Evolutionary conservation across 2,329 filamentous ascomycete species (phyloP).

Genomic region (Cladosporium sphaerospermum): DNA sequence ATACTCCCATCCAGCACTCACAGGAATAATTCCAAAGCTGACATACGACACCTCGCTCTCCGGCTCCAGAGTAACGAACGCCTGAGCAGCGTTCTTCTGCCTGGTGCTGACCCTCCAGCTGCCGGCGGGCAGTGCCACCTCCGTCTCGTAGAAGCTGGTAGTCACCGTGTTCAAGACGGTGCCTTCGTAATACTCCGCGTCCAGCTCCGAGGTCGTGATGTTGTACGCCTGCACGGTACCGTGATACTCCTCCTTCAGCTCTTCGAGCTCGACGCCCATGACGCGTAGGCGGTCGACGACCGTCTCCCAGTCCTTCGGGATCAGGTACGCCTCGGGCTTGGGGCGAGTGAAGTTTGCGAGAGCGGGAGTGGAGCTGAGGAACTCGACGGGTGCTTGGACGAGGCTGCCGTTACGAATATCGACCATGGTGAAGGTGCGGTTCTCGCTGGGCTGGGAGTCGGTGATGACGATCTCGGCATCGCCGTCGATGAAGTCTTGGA

Average conservation of each 20-base stretch:
- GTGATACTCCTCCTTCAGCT: slow-evolving; percentile 23
- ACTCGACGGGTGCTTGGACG: slow-evolving; percentile 30
- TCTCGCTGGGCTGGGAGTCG: slow-evolving; percentile 15
- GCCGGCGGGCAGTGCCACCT: slow-evolving; percentile 27
- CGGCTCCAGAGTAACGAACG: slow-evolving; percentile 34
- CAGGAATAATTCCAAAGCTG: slow-evolving; percentile 30
- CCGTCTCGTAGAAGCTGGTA: slow-evolving; percentile 21
- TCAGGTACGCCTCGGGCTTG: slow-evolving; percentile 31
- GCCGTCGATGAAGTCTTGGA: slow-evolving; percentile 23
- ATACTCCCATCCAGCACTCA: slow-evolving; percentile 21
- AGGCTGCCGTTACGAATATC: slow-evolving; percentile 28
- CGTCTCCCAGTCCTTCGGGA: slow-evolving; percentile 32
- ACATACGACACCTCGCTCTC: slow-evolving; percentile 35
- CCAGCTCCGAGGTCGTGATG: slow-evolving; percentile 28
- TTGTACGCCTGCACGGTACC: slow-evolving; percentile 32
- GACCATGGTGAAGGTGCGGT: slow-evolving; percentile 31
- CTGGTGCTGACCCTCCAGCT: slow-evolving; percentile 30
- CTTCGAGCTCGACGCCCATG: slow-evolving; percentile 31
- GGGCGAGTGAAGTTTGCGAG: slow-evolving; percentile 31
- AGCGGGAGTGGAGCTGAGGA: slow-evolving; percentile 31
- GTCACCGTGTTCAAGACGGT: slow-evolving; percentile 29
- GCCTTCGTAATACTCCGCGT: slow-evolving; percentile 30
- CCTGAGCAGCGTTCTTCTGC: slow-evolving; percentile 34
- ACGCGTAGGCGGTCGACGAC: slow-evolving; percentile 29
- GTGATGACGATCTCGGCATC: slow-evolving; percentile 29